These are phyloP conservation scores for Pilasporangium apinafurcum DNA, from an alignment of 352 stramenopile genomes.

Conservation along the genomic window DNA sequence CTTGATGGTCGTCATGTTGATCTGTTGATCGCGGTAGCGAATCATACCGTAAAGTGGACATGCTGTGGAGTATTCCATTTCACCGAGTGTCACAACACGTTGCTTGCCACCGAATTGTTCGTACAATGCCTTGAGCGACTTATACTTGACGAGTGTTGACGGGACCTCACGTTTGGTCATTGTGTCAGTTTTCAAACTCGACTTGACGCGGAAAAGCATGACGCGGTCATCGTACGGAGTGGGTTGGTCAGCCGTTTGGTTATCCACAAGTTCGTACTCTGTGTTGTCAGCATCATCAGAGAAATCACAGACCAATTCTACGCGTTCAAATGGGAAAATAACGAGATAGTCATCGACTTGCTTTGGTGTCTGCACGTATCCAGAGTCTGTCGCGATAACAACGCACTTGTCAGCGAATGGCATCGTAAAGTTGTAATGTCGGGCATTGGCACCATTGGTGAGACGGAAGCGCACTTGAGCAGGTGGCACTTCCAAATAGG, in stretches of 20 bases:
- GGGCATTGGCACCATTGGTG: slow-evolving; percentile 24
- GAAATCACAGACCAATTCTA: slow-evolving; percentile 63
- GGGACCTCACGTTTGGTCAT: slow-evolving; percentile 28
- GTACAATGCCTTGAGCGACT: slow-evolving; percentile 49
- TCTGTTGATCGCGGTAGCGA: slow-evolving; percentile 40
- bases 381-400: too few species aligned
- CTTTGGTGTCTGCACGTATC: too few species aligned
- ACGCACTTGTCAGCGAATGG: too few species aligned
- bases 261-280: slow-evolving; percentile 45
- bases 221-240: slow-evolving; percentile 37
- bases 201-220: slow-evolving; percentile 34
- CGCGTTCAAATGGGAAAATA: slow-evolving; percentile 33
- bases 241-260: slow-evolving; percentile 27
- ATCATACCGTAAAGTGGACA: slow-evolving; percentile 37
- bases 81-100: slow-evolving; percentile 43
- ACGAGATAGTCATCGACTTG: slow-evolving; percentile 12
- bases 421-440: too few species aligned
- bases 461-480: slow-evolving; percentile 37
- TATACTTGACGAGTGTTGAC: slow-evolving; percentile 25
- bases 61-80: slow-evolving; percentile 32
- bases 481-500: slow-evolving; percentile 32
- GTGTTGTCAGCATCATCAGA: slow-evolving; percentile 19
- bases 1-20: slow-evolving; percentile 43
- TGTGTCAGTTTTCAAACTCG: slow-evolving; percentile 21
- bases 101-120: slow-evolving; percentile 42